Base-by-base conservation (phyloP, 208 protist genomes). In the Wallacemonas sp. region DNA sequence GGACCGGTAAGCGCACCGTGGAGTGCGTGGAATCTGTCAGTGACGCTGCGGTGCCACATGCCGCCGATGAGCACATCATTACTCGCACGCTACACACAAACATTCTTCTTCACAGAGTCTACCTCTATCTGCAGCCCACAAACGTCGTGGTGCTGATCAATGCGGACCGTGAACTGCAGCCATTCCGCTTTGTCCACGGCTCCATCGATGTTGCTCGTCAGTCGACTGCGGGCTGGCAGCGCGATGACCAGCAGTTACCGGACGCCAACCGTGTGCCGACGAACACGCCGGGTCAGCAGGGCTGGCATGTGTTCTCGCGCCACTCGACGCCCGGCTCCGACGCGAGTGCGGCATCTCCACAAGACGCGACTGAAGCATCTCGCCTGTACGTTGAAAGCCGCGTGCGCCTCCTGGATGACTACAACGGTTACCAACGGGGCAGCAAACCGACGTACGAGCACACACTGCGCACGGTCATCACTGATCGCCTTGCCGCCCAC, bases 401-500 rank as follows among this genome's bases (percentile, higher is more conserved):
- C 1, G 68, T 89, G 50, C 75, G 83, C 1, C 50, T 73, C 46
- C 71, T 66, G 0, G 71, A 81, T 27, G 67, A 73, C 10, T 58
- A 63, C 41, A 94, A 94, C 37, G 76, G 79, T 5, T 88, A 84
- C 46, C 76, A 86, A 48, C 78, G 83, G 37, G 89, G 89, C 1
- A 69, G 54, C 41, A 53, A 86, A 0, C 59, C 65, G 26, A 62
- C 64, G 22, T 92, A 82, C 46, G 76, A 91, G 64, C 45, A 80
- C 36, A 81, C 66, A 0, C 48, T 91, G 10, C 46, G 73, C 21
- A 80, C 77, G 27, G 57, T 76, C 1, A 61, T 76, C 15, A 63
- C 55, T 39, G 67, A 81, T n/a, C 61, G 78, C 29, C 42, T 94
- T 3, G 36, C 27, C 24, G 36, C 71, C 32, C 75, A 74, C 13